These are phyloP conservation scores for Hymenoscyphus fructigenus DNA, from an alignment of 2,329 filamentous ascomycete genomes.

Conservation along the genomic window DNA sequence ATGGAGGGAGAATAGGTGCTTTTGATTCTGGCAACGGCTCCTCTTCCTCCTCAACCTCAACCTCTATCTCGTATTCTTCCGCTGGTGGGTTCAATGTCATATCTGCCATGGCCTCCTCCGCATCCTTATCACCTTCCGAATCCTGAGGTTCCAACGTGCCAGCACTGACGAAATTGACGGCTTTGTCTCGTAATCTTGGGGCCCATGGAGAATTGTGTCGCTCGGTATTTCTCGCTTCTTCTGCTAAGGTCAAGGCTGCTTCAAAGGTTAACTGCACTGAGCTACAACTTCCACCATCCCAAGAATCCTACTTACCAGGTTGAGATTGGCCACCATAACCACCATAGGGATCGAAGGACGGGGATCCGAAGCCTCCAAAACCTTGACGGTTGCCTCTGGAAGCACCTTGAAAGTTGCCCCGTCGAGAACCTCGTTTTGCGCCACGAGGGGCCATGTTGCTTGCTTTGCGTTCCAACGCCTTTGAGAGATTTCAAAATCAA, in stretches of 20 bases:
- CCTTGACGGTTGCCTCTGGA: constrained; percentile 12
- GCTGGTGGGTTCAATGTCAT: constrained; percentile 22
- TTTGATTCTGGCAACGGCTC: background rate
- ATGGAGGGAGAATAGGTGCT: background rate
- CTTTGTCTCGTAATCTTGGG: constrained; percentile 52
- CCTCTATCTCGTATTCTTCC: background rate
- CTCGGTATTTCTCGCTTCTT: constrained; percentile 59
- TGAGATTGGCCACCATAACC: constrained; percentile 24
- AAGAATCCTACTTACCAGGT: constrained; percentile 20
- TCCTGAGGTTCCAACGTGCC: constrained; percentile 41
- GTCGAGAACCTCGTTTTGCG: constrained; percentile 11
- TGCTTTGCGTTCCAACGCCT: constrained; percentile 2
- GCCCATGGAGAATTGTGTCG: constrained; percentile 47
- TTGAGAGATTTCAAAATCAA: background rate
- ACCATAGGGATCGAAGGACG: constrained; percentile 26
- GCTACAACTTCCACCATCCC: background rate
- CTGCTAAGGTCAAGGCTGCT: constrained; percentile 44
- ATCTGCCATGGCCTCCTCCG: constrained; percentile 26
- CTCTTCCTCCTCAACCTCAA: constrained; percentile 4
- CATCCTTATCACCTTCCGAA: constrained; percentile 30
- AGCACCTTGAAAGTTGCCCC: constrained; percentile 15
- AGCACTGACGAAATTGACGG: constrained; percentile 61
- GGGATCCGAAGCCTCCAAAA: background rate
- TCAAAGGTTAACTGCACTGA: background rate
- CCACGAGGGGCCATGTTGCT: constrained; percentile 10